Base-by-base conservation (phyloP, 331 rosid genomes). In the Saraca asoca region DNA sequence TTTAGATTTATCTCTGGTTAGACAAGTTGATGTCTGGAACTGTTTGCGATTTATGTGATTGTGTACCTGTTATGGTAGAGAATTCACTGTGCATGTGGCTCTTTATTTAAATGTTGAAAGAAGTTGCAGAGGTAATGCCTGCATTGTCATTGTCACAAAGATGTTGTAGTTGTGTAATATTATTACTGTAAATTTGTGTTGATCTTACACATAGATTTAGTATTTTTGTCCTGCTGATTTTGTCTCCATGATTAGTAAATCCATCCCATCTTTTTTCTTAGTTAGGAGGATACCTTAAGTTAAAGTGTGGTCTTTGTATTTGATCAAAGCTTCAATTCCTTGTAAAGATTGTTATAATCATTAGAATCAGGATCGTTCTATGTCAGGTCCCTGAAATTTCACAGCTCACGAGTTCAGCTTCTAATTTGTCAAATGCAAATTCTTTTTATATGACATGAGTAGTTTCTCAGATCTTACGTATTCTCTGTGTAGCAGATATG, bases 401-500 rank as follows among this genome's bases (percentile, higher is more conserved):
- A 35, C 45, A 46, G 24, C 55, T 15, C 45, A 7, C 9, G 34
- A 20, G 15, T 64, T 35, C 44, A 45, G 45, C 52, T 43, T 58
- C 19, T 64, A 52, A 29, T 58, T 33, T 57, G 15, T 58, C 12
- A 8, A 44, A 55, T 13, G 16, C 10, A 19, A 24, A 19, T 69
- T 17, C 31, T 18, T 43, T 77, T 70, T 7, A 33, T 49, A 18
- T 14, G 33, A 20, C 51, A 34, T 62, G 60, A 44, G 35, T 68
- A 12, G 8, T 42, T 63, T 43, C 11, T 76, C 49, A 58, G 58
- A 50, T 58, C 42, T 16, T 38, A 46, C 3, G 31, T 74, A 7
- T 75, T 72, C 34, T 14, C 43, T 69, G 51, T 72, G 66, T 45
- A 71, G 76, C 72, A 94, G 99, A 58, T 90, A 86, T 50, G 96